A percentile compares a stretch with the other conserved stretches of the same genome.
Evolutionary conservation across 805 yeast species (phyloP).

Genomic region (Isabelozyma rhagii): DNA sequence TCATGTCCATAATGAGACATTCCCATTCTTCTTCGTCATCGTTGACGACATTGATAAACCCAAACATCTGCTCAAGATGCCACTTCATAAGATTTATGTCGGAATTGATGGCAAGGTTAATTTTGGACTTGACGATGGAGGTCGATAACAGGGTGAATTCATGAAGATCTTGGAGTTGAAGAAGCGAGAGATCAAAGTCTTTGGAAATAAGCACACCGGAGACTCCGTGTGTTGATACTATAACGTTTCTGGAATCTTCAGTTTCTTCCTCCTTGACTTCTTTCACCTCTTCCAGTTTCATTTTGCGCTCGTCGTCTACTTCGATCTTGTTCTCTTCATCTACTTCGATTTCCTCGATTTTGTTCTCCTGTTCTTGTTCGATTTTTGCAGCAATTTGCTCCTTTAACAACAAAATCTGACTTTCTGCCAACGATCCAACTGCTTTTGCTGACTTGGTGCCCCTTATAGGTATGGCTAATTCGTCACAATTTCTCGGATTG

Average conservation of each 20-base stretch:
- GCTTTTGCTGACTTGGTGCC: slow-evolving; percentile 82
- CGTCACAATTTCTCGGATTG: slow-evolving; percentile 90
- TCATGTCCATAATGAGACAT: slow-evolving; percentile 44
- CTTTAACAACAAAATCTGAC: slow-evolving; percentile 30
- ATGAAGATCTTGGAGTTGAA: slow-evolving; percentile 82
- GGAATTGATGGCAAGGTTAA: slow-evolving; percentile 74
- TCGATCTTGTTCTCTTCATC: slow-evolving; percentile 5
- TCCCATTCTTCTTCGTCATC: slow-evolving; percentile 50
- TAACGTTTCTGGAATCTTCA: slow-evolving; percentile 4
- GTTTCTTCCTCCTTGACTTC: slow-evolving; percentile 4
- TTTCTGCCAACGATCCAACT: slow-evolving; percentile 51
- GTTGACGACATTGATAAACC: slow-evolving; percentile 61
- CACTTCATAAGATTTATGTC: slow-evolving; percentile 76
- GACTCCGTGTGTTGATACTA: slow-evolving; percentile 35
- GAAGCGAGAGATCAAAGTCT: slow-evolving; percentile 81
- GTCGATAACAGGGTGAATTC: slow-evolving; percentile 87
- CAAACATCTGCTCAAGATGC: slow-evolving; percentile 96
- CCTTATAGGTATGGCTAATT: slow-evolving; percentile 69
- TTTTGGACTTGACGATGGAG: slow-evolving; percentile 79
- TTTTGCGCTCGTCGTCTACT: slow-evolving; percentile 2
- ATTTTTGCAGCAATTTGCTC: slow-evolving; percentile 60
- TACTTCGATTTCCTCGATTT: slow-evolving; percentile 16
- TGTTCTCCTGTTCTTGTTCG: slow-evolving; percentile 38
- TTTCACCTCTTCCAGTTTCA: slow-evolving; percentile 2
- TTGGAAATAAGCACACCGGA: slow-evolving; percentile 89